phyloP scores from a whole-genome alignment of 495 filamentous ascomycete species.

The Chaetomidium leptoderma region DNA sequence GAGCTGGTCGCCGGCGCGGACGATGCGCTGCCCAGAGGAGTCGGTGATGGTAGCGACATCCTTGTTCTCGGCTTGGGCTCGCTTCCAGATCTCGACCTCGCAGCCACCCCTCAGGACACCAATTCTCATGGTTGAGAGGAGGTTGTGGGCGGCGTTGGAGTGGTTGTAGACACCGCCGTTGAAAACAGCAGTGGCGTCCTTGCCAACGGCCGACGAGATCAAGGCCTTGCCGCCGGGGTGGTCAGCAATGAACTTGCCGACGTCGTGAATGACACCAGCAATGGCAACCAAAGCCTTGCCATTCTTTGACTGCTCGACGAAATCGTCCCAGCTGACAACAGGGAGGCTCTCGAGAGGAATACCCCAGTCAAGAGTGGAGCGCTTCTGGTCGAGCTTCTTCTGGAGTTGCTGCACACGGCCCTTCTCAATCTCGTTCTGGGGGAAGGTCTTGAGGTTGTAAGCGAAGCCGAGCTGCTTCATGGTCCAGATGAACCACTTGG shows the following conservation, averaged over 20 bases:
- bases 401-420: conserved; percentile 93
- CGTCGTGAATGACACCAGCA: conserved; percentile 94
- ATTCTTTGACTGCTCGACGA: conserved; percentile 73
- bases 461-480: conserved; percentile 94
- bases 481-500: conserved; percentile 94
- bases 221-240: conserved; percentile 96
- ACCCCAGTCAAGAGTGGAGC: conserved; percentile 89
- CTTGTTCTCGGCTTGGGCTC: conserved; percentile 84
- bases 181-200: conserved; percentile 98
- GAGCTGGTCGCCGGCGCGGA: conserved; percentile 85
- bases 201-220: conserved; percentile 88
- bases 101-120: conserved; percentile 94
- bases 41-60: conserved; percentile 77
- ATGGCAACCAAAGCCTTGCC: conserved; percentile 84
- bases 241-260: conserved; percentile 90
- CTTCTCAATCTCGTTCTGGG: conserved; percentile 98
- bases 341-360: conserved; percentile 88
- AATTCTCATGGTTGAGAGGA: conserved; percentile 92
- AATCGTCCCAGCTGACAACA: conserved; percentile 96
- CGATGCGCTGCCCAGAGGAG: conserved; percentile 71
- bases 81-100: conserved; percentile 99
- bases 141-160: conserved; percentile 96
- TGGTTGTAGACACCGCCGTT: conserved; percentile 98
- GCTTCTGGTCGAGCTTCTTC: conserved; percentile 99
- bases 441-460: conserved; percentile 96